Percentiles rank a stretch among this genome's conserved stretches.
Conservation (phyloP, 257 asterid species). For the Knoxia roxburghii region DNA sequence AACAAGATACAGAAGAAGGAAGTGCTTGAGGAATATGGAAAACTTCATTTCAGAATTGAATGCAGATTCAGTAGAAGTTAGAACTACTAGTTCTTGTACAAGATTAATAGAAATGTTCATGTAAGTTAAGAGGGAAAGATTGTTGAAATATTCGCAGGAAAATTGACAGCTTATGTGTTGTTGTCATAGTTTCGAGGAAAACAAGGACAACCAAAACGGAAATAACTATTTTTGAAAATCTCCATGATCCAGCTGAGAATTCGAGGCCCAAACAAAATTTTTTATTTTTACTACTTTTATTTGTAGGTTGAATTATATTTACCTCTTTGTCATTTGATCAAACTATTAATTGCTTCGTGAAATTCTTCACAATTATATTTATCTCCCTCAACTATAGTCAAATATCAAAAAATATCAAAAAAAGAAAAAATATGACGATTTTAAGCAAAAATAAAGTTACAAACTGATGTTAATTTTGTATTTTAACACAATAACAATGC, state of each 20-base stretch:
- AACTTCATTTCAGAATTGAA: slow-evolving; percentile 23
- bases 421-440: too few species aligned
- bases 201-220: slow-evolving; percentile 34
- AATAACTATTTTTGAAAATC: background rate
- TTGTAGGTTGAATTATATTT: too few species aligned
- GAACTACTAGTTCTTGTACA: background rate
- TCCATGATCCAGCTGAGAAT: slow-evolving; percentile 37
- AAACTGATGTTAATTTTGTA: too few species aligned
- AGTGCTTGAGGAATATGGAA: slow-evolving; percentile 21
- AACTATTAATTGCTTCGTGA: too few species aligned
- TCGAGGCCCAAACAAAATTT: slow-evolving; percentile 22
- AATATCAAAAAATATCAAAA: too few species aligned
- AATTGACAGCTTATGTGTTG: slow-evolving; percentile 34
- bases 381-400: too few species aligned
- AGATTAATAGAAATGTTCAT: slow-evolving; percentile 9
- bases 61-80: background rate
- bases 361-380: too few species aligned
- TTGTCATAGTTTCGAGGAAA: slow-evolving; percentile 32
- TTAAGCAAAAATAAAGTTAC: too few species aligned
- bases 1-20: slow-evolving; percentile 26
- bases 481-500: too few species aligned
- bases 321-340: too few species aligned
- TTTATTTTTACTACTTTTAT: too few species aligned
- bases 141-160: slow-evolving; percentile 24
- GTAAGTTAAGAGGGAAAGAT: slow-evolving; percentile 1